Conservation (phyloP, 2,329 filamentous ascomycete genomes). For the Aureobasidium sp. region DNA sequence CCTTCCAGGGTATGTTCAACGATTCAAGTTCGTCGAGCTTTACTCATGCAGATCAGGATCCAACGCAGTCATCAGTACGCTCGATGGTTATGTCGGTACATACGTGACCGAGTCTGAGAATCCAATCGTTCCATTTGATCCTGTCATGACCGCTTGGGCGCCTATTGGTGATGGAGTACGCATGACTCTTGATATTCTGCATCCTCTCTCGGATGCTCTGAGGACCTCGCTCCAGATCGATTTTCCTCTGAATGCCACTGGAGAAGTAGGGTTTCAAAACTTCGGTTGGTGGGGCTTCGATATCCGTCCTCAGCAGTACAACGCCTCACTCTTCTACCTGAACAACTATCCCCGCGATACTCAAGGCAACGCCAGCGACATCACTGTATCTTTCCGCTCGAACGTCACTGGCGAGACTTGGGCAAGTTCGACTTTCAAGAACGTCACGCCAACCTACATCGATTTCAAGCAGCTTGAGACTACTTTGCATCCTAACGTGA, state of each 20-base stretch:
- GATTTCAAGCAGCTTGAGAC: constrained; percentile 25
- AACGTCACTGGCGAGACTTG: constrained; percentile 38
- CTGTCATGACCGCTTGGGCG: constrained; percentile 23
- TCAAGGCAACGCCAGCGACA: constrained; percentile 31
- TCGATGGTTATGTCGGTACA: constrained; percentile 22
- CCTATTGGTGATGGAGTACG: constrained; percentile 29
- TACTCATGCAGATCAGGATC: constrained; percentile 19
- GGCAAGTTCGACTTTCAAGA: constrained; percentile 27
- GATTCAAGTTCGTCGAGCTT: neutral
- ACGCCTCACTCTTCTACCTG: constrained; percentile 45
- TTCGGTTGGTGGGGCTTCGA: constrained; percentile 48
- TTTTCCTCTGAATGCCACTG: constrained; percentile 30
- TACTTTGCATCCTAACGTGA: constrained; percentile 38
- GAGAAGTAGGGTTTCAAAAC: constrained; percentile 43
- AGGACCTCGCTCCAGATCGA: constrained; percentile 38
- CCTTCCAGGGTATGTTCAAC: constrained; percentile 49
- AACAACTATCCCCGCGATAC: constrained; percentile 29
- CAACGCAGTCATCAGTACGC: constrained; percentile 18
- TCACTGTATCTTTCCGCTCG: constrained; percentile 35
- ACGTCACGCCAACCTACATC: constrained; percentile 17
- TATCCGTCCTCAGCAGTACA: constrained; percentile 42
- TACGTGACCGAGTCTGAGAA: constrained; percentile 25
- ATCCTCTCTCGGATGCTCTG: constrained; percentile 40
- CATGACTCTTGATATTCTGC: constrained; percentile 33
- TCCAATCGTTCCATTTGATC: constrained; percentile 26